A percentile compares a stretch with the other conserved stretches of the same genome.
Conservation (phyloP, 441 rosid species). For the Cnidoscolus chayamansa region DNA sequence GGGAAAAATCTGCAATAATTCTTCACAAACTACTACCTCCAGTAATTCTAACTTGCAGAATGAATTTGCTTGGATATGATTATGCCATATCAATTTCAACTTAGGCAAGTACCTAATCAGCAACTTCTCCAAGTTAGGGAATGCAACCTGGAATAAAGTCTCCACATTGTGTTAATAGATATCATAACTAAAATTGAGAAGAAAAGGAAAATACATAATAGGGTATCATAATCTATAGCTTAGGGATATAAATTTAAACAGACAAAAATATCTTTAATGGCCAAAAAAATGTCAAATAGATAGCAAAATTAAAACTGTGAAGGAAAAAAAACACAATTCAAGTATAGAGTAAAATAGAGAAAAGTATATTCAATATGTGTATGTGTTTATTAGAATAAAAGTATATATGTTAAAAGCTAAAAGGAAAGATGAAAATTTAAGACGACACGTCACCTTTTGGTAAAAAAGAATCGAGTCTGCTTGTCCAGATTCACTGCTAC, state of each 20-base stretch:
- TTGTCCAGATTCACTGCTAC: not conserved
- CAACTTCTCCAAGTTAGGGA: conserved; percentile 19
- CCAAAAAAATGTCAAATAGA: too few relatives aligned
- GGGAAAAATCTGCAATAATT: conserved; percentile 9
- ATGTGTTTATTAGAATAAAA: too few relatives aligned
- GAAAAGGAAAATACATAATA: not conserved
- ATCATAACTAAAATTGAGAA: not conserved
- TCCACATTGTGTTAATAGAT: not conserved
- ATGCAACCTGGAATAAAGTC: conserved; percentile 14
- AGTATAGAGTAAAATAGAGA: too few relatives aligned
- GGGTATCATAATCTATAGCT: not conserved
- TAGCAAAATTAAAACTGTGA: too few relatives aligned
- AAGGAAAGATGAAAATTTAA: not conserved
- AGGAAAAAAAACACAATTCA: too few relatives aligned
- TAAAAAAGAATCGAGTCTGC: not conserved
- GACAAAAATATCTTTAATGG: too few relatives aligned
- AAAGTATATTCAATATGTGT: too few relatives aligned
- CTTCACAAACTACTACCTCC: not conserved
- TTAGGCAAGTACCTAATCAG: not conserved
- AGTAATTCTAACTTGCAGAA: conserved; percentile 4
- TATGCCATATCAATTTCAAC: conserved; percentile 26
- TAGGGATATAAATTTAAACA: too few relatives aligned
- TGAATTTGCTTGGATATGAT: conserved; percentile 7
- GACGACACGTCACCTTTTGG: not conserved
- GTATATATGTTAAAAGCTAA: not conserved